Evolutionary conservation across 1,284 basidiomycete genomes (phyloP).

Genomic region (Naganishia sp.): DNA sequence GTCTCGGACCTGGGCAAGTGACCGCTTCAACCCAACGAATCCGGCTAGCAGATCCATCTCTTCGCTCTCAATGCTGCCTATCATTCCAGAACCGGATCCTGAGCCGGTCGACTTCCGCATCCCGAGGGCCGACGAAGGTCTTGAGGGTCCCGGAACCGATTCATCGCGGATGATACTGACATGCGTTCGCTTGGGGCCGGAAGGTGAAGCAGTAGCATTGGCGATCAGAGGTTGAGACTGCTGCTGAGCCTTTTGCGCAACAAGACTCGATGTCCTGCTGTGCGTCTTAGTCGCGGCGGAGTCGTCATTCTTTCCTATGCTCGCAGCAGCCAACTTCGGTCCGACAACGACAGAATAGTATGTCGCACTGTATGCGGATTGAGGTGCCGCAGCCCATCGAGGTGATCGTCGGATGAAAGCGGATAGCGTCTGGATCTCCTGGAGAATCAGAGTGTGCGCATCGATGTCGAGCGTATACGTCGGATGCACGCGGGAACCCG

Average conservation of each 20-base stretch:
- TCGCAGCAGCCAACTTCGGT: constrained; percentile 8
- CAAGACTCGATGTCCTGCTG: constrained; percentile 23
- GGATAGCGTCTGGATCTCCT: constrained; percentile 86
- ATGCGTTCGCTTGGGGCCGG: constrained; percentile 1
- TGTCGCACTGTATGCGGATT: constrained; percentile 38
- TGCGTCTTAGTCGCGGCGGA: constrained; percentile 44
- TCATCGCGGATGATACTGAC: constrained; percentile 24
- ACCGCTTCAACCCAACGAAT: constrained; percentile 81
- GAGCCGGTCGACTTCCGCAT: constrained; percentile 18
- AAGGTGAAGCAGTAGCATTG: neutral
- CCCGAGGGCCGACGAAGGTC: constrained; percentile 9
- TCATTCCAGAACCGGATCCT: constrained; percentile 1
- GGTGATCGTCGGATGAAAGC: constrained; percentile 97
- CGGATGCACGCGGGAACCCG: constrained; percentile 1
- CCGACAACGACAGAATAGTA: constrained; percentile 23
- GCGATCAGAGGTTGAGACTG: constrained; percentile 19
- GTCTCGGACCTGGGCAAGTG: constrained; percentile 65
- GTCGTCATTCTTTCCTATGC: constrained; percentile 36
- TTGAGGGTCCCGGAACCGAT: neutral
- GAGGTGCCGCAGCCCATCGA: constrained; percentile 70
- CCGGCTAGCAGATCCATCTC: constrained; percentile 76
- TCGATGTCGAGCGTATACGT: constrained; percentile 27
- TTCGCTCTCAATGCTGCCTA: constrained; percentile 35
- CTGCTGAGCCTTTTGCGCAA: constrained; percentile 14
- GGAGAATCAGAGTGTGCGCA: constrained; percentile 40